These are phyloP conservation scores for Taphrina sp. DNA, from an alignment of 1,139 yeast species.

Conservation along the genomic window DNA sequence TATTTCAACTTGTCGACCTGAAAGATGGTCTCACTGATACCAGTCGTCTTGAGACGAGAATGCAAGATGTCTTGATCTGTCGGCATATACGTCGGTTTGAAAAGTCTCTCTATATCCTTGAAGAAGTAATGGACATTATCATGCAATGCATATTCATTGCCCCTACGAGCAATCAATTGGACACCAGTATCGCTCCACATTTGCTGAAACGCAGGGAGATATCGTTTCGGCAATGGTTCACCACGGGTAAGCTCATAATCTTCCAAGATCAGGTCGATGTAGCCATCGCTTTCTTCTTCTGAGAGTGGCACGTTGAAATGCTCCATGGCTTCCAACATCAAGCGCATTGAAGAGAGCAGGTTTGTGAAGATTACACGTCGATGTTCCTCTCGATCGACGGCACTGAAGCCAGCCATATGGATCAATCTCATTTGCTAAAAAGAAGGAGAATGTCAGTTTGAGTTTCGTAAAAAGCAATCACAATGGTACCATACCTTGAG, in stretches of 20 bases:
- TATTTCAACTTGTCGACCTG: conserved; percentile 57
- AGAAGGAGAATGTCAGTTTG: neutral
- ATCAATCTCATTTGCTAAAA: conserved; percentile 67
- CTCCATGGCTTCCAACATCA: conserved; percentile 53
- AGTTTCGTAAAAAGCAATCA: neutral
- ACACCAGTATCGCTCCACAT: conserved; percentile 65
- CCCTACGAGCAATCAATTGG: conserved; percentile 56
- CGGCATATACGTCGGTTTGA: conserved; percentile 65
- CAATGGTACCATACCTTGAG: conserved; percentile 54
- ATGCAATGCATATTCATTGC: conserved; percentile 75
- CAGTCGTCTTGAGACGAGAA: conserved; percentile 93
- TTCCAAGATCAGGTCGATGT: conserved; percentile 34
- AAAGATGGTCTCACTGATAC: conserved; percentile 85
- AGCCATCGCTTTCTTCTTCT: conserved; percentile 29
- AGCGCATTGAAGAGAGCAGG: conserved; percentile 82
- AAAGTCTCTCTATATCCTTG: conserved; percentile 42
- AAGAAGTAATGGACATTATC: conserved; percentile 71
- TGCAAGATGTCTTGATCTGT: conserved; percentile 77
- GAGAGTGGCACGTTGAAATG: conserved; percentile 35
- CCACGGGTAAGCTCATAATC: conserved; percentile 37
- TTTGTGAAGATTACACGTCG: conserved; percentile 90
- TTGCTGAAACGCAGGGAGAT: conserved; percentile 39
- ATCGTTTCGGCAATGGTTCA: conserved; percentile 37
- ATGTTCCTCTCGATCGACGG: conserved; percentile 75
- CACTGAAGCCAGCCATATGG: conserved; percentile 81